Base-by-base conservation (phyloP, 306 rosid species). In the Sphenostylis stenocarpa region DNA sequence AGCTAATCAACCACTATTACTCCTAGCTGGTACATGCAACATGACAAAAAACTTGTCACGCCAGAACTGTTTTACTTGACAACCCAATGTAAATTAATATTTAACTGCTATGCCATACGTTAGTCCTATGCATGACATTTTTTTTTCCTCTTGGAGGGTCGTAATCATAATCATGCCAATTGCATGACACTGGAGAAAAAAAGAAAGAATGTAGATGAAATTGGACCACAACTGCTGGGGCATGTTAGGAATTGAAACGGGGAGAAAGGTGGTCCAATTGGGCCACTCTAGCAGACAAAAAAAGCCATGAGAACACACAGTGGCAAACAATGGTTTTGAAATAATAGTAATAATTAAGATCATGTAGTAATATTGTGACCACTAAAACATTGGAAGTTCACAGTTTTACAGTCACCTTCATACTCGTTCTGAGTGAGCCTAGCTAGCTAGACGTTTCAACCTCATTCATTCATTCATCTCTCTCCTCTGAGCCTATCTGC, bases 401-500 rank as follows among this genome's bases (percentile, higher is more conserved):
- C 28, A 56, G 60, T 20, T 55, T 55, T 16, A 55, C 61, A 61
- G 26, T 61, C 24, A 61, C 44, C 39, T 60, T 61, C 39, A 29
- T 14, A 23, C 17, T 23, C 34, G 63, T 56, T 53, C 29, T 53
- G 39, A 58, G 65, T 15, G 39, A 58, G 21, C 2, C 36, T 58
- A 58, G 39, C 1, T 34, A 62, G 68, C 31, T 69, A 80, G 79
- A 56, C 86, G 81, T 77, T 89, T 84, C 85, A 67, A 78, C 78
- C 76, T 69, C 83, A 75, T 33, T 84, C 73, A 68, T 61, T 61
- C 72, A 63, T n/a, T 19, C 5, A 44, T 53, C 65, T 71, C 31
- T 51, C 19, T 47, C 41, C 57, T 47, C 72, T 67, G 86, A 63
- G 17, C 84, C 90, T 78, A 81, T 86, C 90, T 91, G 87, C 38